phyloP scores from a whole-genome alignment of 2,329 filamentous ascomycete species.

The Cytospora piceae region DNA sequence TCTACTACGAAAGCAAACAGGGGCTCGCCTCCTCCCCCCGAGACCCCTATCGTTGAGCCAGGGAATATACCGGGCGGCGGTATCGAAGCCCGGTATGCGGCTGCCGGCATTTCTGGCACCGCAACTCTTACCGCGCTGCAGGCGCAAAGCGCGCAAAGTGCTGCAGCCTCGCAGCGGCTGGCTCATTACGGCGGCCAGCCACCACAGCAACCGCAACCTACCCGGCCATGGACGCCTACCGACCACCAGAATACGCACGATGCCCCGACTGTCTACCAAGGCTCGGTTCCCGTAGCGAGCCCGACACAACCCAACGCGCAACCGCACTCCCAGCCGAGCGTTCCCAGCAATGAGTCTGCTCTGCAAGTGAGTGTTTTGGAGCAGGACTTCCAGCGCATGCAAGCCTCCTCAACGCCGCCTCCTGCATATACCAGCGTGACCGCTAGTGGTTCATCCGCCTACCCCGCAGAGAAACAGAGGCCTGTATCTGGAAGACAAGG shows the following conservation, averaged over 20 bases:
- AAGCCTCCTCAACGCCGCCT: conserved; percentile 80
- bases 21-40: conserved; percentile 91
- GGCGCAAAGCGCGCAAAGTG: conserved; percentile 73
- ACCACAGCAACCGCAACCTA: conserved; percentile 48
- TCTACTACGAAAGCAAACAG: conserved; percentile 91
- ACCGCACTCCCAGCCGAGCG: conserved; percentile 35
- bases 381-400: conserved; percentile 83
- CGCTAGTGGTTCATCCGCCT: conserved; percentile 57
- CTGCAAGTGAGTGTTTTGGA: conserved; percentile 75
- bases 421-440: conserved; percentile 91
- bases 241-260: conserved; percentile 86
- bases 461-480: conserved; percentile 79
- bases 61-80: conserved; percentile 73
- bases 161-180: conserved; percentile 78
- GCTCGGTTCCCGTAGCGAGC: conserved; percentile 69
- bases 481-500: conserved; percentile 40
- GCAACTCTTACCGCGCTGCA: conserved; percentile 77
- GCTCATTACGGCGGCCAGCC: conserved; percentile 72
- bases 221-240: conserved; percentile 91
- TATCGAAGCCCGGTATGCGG: conserved; percentile 90
- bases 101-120: conserved; percentile 85
- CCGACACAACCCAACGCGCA: conserved; percentile 58
- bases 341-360: conserved; percentile 25
- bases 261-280: conserved; percentile 90
- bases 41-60: conserved; percentile 82